Conservation (phyloP, 202 grass and related monocot genomes). For the Cymbopogon flexuosus region DNA sequence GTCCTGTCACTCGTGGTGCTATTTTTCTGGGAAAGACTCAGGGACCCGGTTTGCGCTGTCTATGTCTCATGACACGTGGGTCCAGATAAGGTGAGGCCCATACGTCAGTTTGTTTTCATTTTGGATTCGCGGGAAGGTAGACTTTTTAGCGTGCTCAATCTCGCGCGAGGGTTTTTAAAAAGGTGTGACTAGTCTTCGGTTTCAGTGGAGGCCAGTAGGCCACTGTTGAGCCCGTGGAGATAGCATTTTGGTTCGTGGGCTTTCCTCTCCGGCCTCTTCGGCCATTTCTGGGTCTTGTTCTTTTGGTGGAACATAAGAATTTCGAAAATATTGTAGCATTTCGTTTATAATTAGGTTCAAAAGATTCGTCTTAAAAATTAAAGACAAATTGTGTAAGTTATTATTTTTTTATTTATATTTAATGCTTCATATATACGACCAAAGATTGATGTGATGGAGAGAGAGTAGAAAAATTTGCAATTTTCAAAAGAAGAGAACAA, state of each 20-base stretch:
- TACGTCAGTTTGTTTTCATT: not conserved
- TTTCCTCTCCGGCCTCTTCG: not conserved
- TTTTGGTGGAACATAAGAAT: no score
- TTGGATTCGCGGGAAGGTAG: not conserved
- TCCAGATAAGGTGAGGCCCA: accelerated
- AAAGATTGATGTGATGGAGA: no score
- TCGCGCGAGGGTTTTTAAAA: slow-evolving; percentile 28
- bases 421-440: no score
- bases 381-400: no score
- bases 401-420: no score
- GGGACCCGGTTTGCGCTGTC: not conserved
- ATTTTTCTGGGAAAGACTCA: not conserved
- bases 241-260: not conserved
- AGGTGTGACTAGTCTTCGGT: slow-evolving; percentile 1
- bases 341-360: no score
- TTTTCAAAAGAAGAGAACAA: no score
- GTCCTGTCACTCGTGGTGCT: not conserved
- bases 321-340: no score
- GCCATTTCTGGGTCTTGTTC: not conserved
- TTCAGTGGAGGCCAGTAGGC: slow-evolving; percentile 31
- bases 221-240: slow-evolving; percentile 19
- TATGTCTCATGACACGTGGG: not conserved
- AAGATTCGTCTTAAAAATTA: no score
- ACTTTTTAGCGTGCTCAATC: not conserved
- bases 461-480: no score